These are phyloP conservation scores for Pseudogymnoascus sp. DNA, from an alignment of 2,329 filamentous ascomycete genomes.

Conservation along the genomic window DNA sequence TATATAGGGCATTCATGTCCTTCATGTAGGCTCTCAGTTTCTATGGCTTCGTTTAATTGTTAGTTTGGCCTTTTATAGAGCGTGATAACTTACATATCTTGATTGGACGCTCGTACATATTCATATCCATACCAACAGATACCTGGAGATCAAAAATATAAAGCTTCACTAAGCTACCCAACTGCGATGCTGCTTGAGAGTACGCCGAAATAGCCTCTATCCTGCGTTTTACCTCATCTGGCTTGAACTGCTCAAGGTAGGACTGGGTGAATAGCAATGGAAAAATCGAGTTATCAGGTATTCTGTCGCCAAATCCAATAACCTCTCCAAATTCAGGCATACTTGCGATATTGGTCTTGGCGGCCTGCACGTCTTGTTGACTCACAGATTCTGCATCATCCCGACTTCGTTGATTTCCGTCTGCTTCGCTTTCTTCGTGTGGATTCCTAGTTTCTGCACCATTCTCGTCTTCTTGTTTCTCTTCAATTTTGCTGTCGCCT, in stretches of 20 bases:
- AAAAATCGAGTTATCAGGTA: not conserved
- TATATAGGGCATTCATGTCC: not conserved
- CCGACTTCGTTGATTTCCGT: not conserved
- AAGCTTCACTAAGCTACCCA: not conserved
- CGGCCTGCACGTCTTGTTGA: not conserved
- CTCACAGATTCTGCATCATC: not conserved
- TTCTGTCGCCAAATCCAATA: not conserved
- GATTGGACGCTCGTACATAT: not conserved
- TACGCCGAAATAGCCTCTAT: not conserved
- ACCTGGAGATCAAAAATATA: not conserved
- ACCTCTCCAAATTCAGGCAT: not conserved
- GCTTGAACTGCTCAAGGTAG: not conserved
- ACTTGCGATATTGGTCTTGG: not conserved
- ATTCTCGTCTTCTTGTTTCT: not conserved
- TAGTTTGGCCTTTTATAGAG: not conserved
- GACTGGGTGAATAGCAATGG: not conserved
- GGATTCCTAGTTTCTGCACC: not conserved
- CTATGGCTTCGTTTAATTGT: not conserved
- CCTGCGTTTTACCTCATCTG: not conserved
- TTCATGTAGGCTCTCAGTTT: not conserved
- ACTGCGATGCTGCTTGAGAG: not conserved
- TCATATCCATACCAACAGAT: too few relatives aligned
- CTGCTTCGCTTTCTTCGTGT: not conserved
- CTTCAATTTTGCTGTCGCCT: too few relatives aligned
- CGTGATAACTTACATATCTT: not conserved